Percentiles rank a stretch among this genome's conserved stretches.
Evolutionary conservation across 1,284 basidiomycete genomes (phyloP).

Genomic region (Ceratobasidium sp.): DNA sequence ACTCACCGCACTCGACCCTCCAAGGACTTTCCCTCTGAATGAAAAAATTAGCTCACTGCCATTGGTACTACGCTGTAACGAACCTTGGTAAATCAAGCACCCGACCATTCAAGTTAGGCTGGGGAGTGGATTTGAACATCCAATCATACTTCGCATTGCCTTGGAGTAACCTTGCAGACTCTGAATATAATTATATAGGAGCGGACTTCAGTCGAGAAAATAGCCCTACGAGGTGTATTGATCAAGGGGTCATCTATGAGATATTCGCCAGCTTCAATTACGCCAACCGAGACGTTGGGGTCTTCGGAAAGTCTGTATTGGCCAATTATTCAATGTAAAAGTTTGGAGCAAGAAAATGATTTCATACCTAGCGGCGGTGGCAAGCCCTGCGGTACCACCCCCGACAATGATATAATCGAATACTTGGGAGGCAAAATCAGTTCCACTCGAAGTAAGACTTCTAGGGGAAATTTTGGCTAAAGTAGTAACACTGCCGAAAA

Average conservation of each 20-base stretch:
- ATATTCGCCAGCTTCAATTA: conserved; percentile 31
- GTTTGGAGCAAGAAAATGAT: too few relatives aligned
- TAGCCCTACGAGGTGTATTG: conserved; percentile 19
- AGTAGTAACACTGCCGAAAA: too few relatives aligned
- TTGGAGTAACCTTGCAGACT: conserved; percentile 17
- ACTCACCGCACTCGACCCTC: conserved; percentile 29
- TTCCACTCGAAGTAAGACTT: neutral
- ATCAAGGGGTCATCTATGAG: conserved; percentile 8
- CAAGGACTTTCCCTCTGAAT: conserved; percentile 32
- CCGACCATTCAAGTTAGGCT: conserved; percentile 34
- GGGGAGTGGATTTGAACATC: conserved; percentile 44
- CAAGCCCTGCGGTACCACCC: conserved; percentile 32
- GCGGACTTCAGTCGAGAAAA: neutral
- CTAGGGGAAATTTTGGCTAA: conserved; percentile 6
- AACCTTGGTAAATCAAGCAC: conserved; percentile 18
- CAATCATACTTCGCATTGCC: conserved; percentile 48
- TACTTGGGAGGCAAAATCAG: neutral
- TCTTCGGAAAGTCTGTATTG: conserved; percentile 19
- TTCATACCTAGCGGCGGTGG: conserved; percentile 23
- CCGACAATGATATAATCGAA: conserved; percentile 30
- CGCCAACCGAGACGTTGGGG: conserved; percentile 14
- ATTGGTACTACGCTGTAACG: neutral
- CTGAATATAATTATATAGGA: neutral
- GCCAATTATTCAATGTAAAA: neutral
- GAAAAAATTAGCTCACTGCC: neutral